phyloP scores from a whole-genome alignment of 2,329 filamentous ascomycete species.

The Leptographium procerum region DNA sequence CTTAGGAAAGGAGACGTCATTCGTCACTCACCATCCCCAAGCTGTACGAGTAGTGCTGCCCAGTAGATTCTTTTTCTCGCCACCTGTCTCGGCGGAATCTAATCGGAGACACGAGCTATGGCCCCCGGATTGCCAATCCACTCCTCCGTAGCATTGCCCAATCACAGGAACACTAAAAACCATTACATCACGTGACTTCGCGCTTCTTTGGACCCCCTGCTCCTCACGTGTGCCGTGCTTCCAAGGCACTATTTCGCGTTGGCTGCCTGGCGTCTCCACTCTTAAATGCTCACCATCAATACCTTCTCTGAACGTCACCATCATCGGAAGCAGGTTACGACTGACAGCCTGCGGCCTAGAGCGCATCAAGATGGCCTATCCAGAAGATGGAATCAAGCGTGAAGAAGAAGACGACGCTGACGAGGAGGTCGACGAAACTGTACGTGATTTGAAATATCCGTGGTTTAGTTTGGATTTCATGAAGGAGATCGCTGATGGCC shows the following conservation, averaged over 20 bases:
- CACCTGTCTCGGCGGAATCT: background rate
- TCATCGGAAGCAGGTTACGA: background rate
- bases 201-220: background rate
- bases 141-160: conserved; percentile 4
- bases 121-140: background rate
- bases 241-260: conserved; percentile 1
- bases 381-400: conserved; percentile 17
- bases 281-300: background rate
- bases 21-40: background rate
- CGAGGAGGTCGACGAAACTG: conserved; percentile 35
- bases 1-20: background rate
- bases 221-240: background rate
- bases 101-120: conserved; percentile 8
- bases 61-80: background rate
- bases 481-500: background rate
- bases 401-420: conserved; percentile 59
- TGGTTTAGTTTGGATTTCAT: background rate
- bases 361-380: conserved; percentile 22
- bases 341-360: background rate
- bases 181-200: conserved; percentile 6
- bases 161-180: background rate
- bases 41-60: background rate
- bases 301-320: background rate
- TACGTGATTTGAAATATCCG: background rate
- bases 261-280: conserved; percentile 7